phyloP scores from a whole-genome alignment of 768 basidiomycete genomes.

The Pleurotus platypus region DNA sequence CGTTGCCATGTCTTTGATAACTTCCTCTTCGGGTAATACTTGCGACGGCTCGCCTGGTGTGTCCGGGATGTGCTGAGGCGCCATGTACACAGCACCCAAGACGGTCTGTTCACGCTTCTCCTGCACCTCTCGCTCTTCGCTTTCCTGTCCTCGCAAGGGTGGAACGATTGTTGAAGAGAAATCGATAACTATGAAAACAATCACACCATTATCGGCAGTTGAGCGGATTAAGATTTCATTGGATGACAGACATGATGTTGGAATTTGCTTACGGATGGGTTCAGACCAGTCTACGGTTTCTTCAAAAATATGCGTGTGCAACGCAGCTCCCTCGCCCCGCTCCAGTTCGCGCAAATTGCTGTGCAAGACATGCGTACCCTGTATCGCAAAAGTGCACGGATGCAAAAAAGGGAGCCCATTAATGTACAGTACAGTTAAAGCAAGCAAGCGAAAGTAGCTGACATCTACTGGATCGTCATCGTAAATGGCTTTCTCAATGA shows the following conservation, averaged over 20 bases:
- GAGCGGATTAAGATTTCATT: conserved; percentile 12
- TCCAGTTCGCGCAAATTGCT: conserved; percentile 77
- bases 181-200: conserved; percentile 49
- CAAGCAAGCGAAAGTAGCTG: conserved; percentile 49
- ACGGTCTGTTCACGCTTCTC: conserved; percentile 78
- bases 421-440: conserved; percentile 47
- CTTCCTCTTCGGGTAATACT: conserved; percentile 64
- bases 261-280: conserved; percentile 63
- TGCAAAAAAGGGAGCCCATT: conserved; percentile 34
- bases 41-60: conserved; percentile 66
- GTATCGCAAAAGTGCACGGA: conserved; percentile 31
- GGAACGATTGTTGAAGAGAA: conserved; percentile 55
- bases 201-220: conserved; percentile 4
- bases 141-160: conserved; percentile 57
- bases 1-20: conserved; percentile 53
- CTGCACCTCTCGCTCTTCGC: conserved; percentile 66
- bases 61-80: conserved; percentile 68
- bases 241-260: conserved; percentile 14
- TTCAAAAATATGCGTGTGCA: conserved; percentile 82
- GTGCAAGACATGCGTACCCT: conserved; percentile 72
- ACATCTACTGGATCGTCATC: conserved; percentile 88
- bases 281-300: conserved; percentile 86
- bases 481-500: conserved; percentile 85
- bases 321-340: conserved; percentile 80
- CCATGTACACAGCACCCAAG: conserved; percentile 73